Evolutionary conservation across 352 stramenopile genomes (phyloP), one percentile per base, ranked within the genome.

Genomic region (Phytophthora foliorum): DNA sequence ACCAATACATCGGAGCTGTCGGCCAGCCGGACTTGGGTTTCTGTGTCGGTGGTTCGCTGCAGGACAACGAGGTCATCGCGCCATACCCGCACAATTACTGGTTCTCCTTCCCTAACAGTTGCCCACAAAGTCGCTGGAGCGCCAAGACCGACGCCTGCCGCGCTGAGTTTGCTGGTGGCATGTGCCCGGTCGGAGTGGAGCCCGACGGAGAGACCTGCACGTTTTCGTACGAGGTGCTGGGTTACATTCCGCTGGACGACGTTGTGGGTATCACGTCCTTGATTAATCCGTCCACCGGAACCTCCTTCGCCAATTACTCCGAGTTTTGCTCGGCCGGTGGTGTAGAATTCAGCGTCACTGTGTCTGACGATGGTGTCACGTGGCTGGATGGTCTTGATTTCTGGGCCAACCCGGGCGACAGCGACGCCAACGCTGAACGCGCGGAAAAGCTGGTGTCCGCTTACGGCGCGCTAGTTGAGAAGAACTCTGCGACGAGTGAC

Each of bases 81-180:
- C 88, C 85, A 39, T 95, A 96, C 75, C 82, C 78, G 11, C 69
- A 88, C 72, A 91, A 87, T 55, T 88, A 85, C 67, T 94, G 86
- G 88, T 93, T 88, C 65, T 96, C 88, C 11, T 94, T 89, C 74
- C 86, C 86, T 2, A 93, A 92, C 59, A 89, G 67, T 24, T 95
- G 84, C 39, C 81, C 79, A 8, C 63, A 73, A 36, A 51, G 68
- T 36, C 54, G 56, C 13, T 91, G 75, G 79, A 49, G 19, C 13
- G 52, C 66, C 29, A 93, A 90, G 69, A 89, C 75, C 0, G 60
- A 54, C 1, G 50, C 53, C 14, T 91, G 76, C 58, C 78, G 82
- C 17, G 45, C 34, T 1, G 46, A 78, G 17, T 79, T 82, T 53
- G 36, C 69, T 0, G 78, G 78, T 39, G 84, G 84, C 3, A 49